Evolutionary conservation across 306 rosid species (phyloP), one percentile per base, ranked within the genome.

Genomic region (Oemleria cerasiformis): DNA sequence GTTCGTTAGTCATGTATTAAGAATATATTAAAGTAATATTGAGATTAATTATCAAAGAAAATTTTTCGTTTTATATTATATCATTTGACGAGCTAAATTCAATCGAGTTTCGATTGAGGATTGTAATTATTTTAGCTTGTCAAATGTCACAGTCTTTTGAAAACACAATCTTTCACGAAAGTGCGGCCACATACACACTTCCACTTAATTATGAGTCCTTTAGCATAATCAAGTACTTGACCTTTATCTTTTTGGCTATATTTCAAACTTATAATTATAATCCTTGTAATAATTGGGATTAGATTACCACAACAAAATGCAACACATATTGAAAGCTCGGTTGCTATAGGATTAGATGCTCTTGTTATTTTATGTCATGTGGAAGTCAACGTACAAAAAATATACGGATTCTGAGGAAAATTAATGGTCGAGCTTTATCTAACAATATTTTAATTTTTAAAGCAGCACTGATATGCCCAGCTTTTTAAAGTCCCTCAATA

Each of bases 391-490:
- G 17, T 62, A 63, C 61, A 15, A 60, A 15, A 13, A 34, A 7
- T 6, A 8, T 0, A 51, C 8, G 7, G 38, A 40, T 12, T 53
- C 10, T 50, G 50, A 54, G 41, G 36, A 30, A 30, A 23, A 39
- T 5, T n/a, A 16, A 48, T 1, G 57, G 75, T 30, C 57, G 21
- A 68, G 16, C 67, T 59, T 68, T 62, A 62, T 62, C 53, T 48
- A 12, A 20, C n/a, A 15, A 23, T 51, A 42, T 42, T 62, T 19
- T 76, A 50, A 50, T 53, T 42, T 62, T 19, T 76, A 61, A 50
- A 0, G 47, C n/a, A 41, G 59, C 75, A 63, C 65, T 7, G 30
- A 25, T 25, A 17, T 11, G 60, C 12, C n/a, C 65, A 36, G n/a
- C n/a, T 7, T 21, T 44, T 60, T 47, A 17, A 17, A 42, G 19